A percentile compares a stretch with the other conserved stretches of the same genome.
phyloP scores from a whole-genome alignment of 306 rosid genomes.

The Astragalus glycyphyllos region DNA sequence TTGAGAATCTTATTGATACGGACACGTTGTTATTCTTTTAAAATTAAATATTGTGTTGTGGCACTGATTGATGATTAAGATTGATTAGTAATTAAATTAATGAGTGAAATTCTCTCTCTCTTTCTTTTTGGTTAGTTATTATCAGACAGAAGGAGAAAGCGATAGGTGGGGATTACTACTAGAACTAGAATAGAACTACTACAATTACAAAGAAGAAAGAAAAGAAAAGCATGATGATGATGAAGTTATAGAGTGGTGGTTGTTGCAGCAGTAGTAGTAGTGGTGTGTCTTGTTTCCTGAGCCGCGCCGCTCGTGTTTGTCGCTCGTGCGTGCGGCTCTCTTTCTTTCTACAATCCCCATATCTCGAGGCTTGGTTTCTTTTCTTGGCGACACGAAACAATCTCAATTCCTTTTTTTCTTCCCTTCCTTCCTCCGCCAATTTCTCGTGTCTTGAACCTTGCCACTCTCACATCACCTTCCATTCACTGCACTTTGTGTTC shows the following conservation, averaged over 20 bases:
- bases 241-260: constrained; percentile 44
- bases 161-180: constrained; percentile 47
- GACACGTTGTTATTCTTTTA: no score
- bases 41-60: constrained; percentile 14
- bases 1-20: no score
- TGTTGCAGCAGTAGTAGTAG: constrained; percentile 40
- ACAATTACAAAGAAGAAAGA: constrained; percentile 17
- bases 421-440: constrained; percentile 70
- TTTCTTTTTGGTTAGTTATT: constrained; percentile 26
- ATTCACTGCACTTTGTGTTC: constrained; percentile 58
- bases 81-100: constrained; percentile 8
- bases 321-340: constrained; percentile 56
- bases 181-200: background rate
- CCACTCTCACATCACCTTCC: background rate
- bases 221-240: background rate
- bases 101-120: constrained; percentile 23
- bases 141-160: constrained; percentile 21
- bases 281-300: constrained; percentile 53
- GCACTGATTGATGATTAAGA: background rate
- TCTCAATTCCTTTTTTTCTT: no score
- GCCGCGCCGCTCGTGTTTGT: constrained; percentile 69
- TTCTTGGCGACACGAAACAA: constrained; percentile 32
- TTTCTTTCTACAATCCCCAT: background rate
- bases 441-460: constrained; percentile 41
- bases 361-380: constrained; percentile 45